These are phyloP conservation scores for Lentinula novae-zelandiae DNA, from an alignment of 1,284 basidiomycete genomes.

Conservation along the genomic window DNA sequence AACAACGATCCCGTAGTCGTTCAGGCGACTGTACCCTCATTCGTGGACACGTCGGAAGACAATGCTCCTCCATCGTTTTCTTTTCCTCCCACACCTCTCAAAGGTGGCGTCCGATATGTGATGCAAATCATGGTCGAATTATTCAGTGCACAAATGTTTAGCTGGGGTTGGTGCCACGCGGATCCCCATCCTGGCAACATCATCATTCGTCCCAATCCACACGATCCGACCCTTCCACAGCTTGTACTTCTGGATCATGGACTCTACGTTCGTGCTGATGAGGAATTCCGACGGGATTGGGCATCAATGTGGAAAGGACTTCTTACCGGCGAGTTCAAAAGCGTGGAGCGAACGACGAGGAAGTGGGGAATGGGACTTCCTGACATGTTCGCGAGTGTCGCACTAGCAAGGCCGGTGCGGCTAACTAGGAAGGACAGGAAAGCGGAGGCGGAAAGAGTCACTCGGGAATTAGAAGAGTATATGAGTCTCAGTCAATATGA, in stretches of 20 bases:
- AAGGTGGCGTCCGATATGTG: slow-evolving; percentile 60
- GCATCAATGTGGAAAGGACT: slow-evolving; percentile 78
- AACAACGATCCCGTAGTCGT: slow-evolving; percentile 15
- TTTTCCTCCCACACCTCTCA: slow-evolving; percentile 36
- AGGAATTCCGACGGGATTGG: slow-evolving; percentile 69
- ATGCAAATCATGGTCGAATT: slow-evolving; percentile 83
- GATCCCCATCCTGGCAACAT: slow-evolving; percentile 85
- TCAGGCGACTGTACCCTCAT: slow-evolving; percentile 14
- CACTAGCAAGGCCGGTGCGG: slow-evolving; percentile 58
- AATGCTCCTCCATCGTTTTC: slow-evolving; percentile 18
- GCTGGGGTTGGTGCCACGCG: slow-evolving; percentile 82
- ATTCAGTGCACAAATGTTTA: slow-evolving; percentile 82
- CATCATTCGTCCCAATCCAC: slow-evolving; percentile 73
- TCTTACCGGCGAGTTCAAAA: slow-evolving; percentile 64
- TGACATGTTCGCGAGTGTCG: slow-evolving; percentile 74
- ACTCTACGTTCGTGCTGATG: slow-evolving; percentile 70
- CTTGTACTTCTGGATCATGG: slow-evolving; percentile 90
- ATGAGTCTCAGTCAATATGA: slow-evolving; percentile 51
- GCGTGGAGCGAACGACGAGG: slow-evolving; percentile 58
- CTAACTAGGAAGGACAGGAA: slow-evolving; percentile 30
- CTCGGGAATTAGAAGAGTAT: slow-evolving; percentile 28
- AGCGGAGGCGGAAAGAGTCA: slow-evolving; percentile 22
- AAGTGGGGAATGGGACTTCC: slow-evolving; percentile 81
- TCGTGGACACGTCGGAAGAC: slow-evolving; percentile 8
- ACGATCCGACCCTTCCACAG: slow-evolving; percentile 57